phyloP scores from a whole-genome alignment of 805 yeast species.

The Naumovozyma dairenensis region DNA sequence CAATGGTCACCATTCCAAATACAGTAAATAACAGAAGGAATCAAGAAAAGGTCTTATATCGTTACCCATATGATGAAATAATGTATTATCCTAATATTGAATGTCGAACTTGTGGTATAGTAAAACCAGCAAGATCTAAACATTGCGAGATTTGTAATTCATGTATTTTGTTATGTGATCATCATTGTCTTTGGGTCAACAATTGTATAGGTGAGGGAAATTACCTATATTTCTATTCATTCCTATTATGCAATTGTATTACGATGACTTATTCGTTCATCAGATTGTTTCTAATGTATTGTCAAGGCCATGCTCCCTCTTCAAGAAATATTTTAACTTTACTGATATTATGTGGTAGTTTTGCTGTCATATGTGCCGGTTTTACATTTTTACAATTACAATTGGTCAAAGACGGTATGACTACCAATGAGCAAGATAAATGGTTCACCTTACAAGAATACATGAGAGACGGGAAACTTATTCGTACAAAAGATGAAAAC shows the following conservation, averaged over 20 bases:
- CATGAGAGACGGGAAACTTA: constrained; percentile 33
- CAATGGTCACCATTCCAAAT: constrained; percentile 16
- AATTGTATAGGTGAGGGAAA: constrained; percentile 67
- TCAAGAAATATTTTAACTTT: constrained; percentile 29
- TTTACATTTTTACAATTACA: constrained; percentile 39
- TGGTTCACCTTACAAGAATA: constrained; percentile 58
- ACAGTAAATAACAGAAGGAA: constrained; percentile 3
- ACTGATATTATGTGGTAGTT: constrained; percentile 34
- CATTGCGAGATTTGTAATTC: constrained; percentile 63
- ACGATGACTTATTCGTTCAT: constrained; percentile 38
- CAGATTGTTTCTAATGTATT: constrained; percentile 11
- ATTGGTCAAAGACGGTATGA: constrained; percentile 53
- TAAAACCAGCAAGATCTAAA: constrained; percentile 63
- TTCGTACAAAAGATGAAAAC: constrained; percentile 9
- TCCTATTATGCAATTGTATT: constrained; percentile 40
- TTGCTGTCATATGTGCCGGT: constrained; percentile 36
- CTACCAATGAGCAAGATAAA: constrained; percentile 65
- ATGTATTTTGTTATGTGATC: constrained; percentile 61
- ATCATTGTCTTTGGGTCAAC: constrained; percentile 64
- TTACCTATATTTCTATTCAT: constrained; percentile 49
- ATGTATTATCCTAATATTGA: constrained; percentile 40
- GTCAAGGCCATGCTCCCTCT: constrained; percentile 3
- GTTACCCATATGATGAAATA: constrained; percentile 40
- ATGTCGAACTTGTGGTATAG: constrained; percentile 50
- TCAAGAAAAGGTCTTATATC: constrained; percentile 14